Conservation (phyloP, 2,329 filamentous ascomycete species). For the Penicillium expansum region DNA sequence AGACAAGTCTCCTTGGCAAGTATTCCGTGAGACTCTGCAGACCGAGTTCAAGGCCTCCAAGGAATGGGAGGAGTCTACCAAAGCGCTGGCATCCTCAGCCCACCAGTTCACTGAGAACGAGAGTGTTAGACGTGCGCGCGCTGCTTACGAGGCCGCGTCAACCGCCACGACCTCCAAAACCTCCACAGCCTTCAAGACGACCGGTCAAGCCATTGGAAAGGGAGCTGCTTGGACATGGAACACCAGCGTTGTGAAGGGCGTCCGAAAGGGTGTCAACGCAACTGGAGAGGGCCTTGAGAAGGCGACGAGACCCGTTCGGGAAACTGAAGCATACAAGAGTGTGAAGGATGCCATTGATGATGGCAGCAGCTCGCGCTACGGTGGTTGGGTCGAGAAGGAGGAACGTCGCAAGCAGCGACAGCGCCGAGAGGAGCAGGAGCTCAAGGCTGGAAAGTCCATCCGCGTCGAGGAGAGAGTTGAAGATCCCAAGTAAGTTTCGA, state of each 20-base stretch:
- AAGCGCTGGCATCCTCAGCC: constrained; percentile 83
- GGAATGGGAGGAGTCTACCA: constrained; percentile 98
- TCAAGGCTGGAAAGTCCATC: constrained; percentile 49
- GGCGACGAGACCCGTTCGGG: constrained; percentile 87
- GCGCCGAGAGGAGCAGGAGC: constrained; percentile 63
- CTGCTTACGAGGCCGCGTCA: constrained; percentile 83
- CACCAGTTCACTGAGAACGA: constrained; percentile 93
- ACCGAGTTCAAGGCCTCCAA: constrained; percentile 94
- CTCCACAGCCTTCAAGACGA: constrained; percentile 76
- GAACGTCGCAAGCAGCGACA: constrained; percentile 81
- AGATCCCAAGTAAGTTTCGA: constrained; percentile 73
- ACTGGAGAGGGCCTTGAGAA: constrained; percentile 88
- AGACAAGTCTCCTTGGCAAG: constrained; percentile 97
- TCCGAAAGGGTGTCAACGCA: constrained; percentile 78
- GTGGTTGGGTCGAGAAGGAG: constrained; percentile 95
- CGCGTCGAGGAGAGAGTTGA: constrained; percentile 67
- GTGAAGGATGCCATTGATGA: constrained; percentile 97
- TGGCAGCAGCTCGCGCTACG: constrained; percentile 91
- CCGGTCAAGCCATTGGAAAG: constrained; percentile 82
- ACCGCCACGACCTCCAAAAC: constrained; percentile 78
- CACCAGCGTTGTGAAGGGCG: constrained; percentile 85
- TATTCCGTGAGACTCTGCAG: constrained; percentile 95
- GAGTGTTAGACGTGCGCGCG: constrained; percentile 77
- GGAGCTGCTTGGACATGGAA: constrained; percentile 97
- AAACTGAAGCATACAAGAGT: constrained; percentile 91